Evolutionary conservation across 2,329 filamentous ascomycete species (phyloP), one percentile per base, ranked within the genome.

Genomic region (Penicillium sp.): DNA sequence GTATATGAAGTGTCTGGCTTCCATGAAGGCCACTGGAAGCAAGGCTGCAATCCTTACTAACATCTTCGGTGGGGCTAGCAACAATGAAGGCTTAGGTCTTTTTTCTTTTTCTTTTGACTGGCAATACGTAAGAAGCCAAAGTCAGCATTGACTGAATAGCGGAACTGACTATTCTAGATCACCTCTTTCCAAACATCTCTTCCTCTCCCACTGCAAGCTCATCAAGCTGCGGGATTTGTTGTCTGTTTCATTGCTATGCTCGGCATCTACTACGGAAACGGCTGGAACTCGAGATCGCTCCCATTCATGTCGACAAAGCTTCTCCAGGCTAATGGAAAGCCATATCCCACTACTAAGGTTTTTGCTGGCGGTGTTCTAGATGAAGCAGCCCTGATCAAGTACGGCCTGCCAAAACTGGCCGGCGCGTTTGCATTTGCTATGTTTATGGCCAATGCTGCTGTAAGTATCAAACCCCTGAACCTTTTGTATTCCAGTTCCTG

Each of bases 391-490:
- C 47, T 82, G 23, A 62, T 62, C 0, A 58, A 67, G 24, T 70
- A 74, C 42, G 79, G 79, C 1, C 50, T 76, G 2, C 79, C 79
- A 0, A 70, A 60, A 6, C 60, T 82, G 2, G 73, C 73, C 0
- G 78, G 77, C 1, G 72, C 64, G 0, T 81, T 81, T 55, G 78
- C 77, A 0, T 80, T 75, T 39, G 66, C 74, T 1, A 72, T 81
- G 69, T 75, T 82, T 52, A 81, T 81, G 68, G 77, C 78, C 2
- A 81, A 81, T 62, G 76, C 77, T 53, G 78, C 79, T 28, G 76
- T 78, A 66, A 62, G 75, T 72, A 38, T 10, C 1, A 10, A 8
- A 6, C 13, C 2, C 6, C 9, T 1, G 4, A 12, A 12, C 5
- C 9, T 29, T 13, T 5, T 12, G 4, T 5, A 29, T 29, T 29